Evolutionary conservation across 139 green algal species (phyloP), one percentile per base, ranked within the genome.

Genomic region (Closterium sp.): DNA sequence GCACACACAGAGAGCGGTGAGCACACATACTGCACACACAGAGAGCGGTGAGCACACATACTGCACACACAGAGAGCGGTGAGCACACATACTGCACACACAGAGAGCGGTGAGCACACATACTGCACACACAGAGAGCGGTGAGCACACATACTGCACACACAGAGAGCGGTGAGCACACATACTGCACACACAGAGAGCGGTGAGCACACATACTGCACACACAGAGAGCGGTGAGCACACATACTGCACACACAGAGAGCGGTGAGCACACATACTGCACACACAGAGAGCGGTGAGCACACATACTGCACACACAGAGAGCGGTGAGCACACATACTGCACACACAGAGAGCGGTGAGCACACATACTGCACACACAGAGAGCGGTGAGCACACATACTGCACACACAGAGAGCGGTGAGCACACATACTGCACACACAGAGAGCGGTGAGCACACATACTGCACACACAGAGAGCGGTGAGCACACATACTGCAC

Each of bases 251-350:
- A 38, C 32, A 38, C 32, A 38, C 32, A 38, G 32, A 38, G 32
- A 38, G 32, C 32, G 32, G 32, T 38, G 32, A 38, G 32, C 32
- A 38, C 32, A 38, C 32, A 3, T 38, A 38, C 32, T 38, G 32
- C 32, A 38, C 32, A 38, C 32, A 38, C 32, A 38, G 32, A 38
- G 32, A 38, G 32, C 32, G n/a, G n/a, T n/a, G n/a, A n/a, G 85
- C 29, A 21, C 86, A 91, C 19, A 27, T 93, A 22, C 62, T 93
- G 86, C 85, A 86, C 24, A 29, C 30, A 32, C 86, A 93, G 88
- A 31, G 42, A 28, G 91, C 27, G 90, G 90, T 92, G 73, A 30
- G 70, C 32, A 45, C 34, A 31, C 88, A 19, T 31, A 70, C 34
- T 79, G 88, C 9, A 70, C 30, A 45, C 85, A 88, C 10, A 32